Conservation (phyloP, 768 basidiomycete species). For the Chlorophyllum brunneum region DNA sequence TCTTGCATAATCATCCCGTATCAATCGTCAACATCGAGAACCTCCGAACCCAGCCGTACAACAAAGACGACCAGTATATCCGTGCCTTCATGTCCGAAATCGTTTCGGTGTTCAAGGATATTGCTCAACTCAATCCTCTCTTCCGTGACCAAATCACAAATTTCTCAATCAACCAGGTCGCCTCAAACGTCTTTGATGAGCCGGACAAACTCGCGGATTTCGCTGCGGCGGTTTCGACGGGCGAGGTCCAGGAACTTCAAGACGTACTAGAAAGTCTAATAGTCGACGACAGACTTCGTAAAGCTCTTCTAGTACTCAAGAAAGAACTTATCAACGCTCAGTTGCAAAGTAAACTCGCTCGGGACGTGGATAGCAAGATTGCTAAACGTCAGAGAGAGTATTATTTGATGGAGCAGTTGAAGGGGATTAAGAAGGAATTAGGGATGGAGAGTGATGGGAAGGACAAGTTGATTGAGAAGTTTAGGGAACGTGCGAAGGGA, state of each 20-base stretch:
- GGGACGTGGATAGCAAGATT: constrained; percentile 93
- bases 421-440: constrained; percentile 93
- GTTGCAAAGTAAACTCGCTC: constrained; percentile 85
- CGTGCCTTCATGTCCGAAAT: constrained; percentile 97
- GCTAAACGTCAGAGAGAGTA: constrained; percentile 93
- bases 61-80: constrained; percentile 92
- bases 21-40: constrained; percentile 91
- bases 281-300: constrained; percentile 86
- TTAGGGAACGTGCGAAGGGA: constrained; percentile 76
- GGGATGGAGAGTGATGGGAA: constrained; percentile 96
- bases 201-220: constrained; percentile 97
- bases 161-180: constrained; percentile 90
- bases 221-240: constrained; percentile 91
- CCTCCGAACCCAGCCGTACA: constrained; percentile 74
- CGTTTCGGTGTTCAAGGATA: constrained; percentile 97
- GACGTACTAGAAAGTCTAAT: constrained; percentile 85
- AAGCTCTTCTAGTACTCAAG: constrained; percentile 89
- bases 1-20: constrained; percentile 75
- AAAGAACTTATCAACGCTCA: constrained; percentile 98
- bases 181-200: constrained; percentile 93
- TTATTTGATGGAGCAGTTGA: constrained; percentile 95
- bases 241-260: constrained; percentile 90
- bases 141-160: constrained; percentile 99
- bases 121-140: constrained; percentile 92
- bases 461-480: constrained; percentile 90